phyloP scores from a whole-genome alignment of 192 early-diverging fungal genomes.

The Coemansia sp. region DNA sequence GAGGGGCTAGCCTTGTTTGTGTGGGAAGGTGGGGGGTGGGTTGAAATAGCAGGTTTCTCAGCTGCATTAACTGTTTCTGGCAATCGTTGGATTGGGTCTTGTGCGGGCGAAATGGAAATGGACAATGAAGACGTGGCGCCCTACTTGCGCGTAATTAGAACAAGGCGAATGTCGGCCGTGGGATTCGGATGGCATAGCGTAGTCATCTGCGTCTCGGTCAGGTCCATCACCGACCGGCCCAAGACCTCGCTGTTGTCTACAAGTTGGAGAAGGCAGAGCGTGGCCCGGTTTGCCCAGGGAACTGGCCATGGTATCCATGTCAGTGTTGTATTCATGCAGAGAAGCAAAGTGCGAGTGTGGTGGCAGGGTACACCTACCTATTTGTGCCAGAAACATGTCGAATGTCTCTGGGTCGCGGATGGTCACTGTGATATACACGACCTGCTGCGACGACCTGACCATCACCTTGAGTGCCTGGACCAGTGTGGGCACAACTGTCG shows the following conservation, averaged over 20 bases:
- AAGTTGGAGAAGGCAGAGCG: not conserved
- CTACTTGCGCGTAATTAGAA: constrained; percentile 42
- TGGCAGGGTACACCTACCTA: too few species aligned
- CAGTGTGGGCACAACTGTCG: constrained; percentile 31
- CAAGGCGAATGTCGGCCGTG: constrained; percentile 28
- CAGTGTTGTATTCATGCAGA: too few species aligned
- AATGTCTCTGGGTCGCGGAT: constrained; percentile 41
- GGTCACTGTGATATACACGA: constrained; percentile 34
- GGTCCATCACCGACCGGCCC: constrained; percentile 37
- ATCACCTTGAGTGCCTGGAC: constrained; percentile 31
- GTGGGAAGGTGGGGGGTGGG: too few species aligned
- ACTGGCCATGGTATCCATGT: not conserved
- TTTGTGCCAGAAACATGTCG: constrained; percentile 24
- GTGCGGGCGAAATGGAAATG: too few species aligned
- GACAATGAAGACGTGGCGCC: too few species aligned
- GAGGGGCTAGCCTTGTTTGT: too few species aligned
- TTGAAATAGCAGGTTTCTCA: too few species aligned
- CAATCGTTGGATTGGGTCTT: too few species aligned
- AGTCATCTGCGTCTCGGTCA: constrained; percentile 25
- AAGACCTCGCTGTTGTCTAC: constrained; percentile 37
- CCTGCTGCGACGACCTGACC: constrained; percentile 29
- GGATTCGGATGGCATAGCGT: constrained; percentile 34
- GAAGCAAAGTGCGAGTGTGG: too few species aligned
- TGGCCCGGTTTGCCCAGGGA: not conserved
- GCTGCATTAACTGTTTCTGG: too few species aligned